Evolutionary conservation across 2,329 filamentous ascomycete genomes (phyloP).

Genomic region (Cadophora malorum): DNA sequence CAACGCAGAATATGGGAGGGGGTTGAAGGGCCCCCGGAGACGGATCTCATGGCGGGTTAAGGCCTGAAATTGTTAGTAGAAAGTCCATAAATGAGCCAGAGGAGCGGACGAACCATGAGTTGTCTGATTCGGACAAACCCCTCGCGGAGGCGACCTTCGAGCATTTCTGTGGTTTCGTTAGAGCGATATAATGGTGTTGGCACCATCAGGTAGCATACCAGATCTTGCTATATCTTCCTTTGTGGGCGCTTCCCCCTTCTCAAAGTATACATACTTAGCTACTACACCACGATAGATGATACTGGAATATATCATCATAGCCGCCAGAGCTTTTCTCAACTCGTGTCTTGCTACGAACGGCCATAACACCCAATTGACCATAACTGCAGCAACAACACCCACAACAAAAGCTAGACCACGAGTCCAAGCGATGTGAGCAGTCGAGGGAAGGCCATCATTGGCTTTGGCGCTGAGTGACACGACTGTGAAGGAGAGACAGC

Average conservation of each 20-base stretch:
- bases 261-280: conserved; percentile 64
- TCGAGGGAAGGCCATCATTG: conserved; percentile 44
- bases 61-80: conserved; percentile 44
- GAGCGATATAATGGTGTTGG: no score
- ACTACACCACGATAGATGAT: conserved; percentile 62
- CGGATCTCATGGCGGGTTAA: conserved; percentile 65
- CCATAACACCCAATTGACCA: conserved; percentile 66
- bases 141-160: conserved; percentile 65
- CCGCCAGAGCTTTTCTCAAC: conserved; percentile 59
- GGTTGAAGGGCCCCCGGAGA: conserved; percentile 62
- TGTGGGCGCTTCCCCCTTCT: conserved; percentile 58
- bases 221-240: conserved; percentile 58
- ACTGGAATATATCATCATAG: conserved; percentile 63
- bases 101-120: conserved; percentile 48
- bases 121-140: conserved; percentile 64
- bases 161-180: conserved; percentile 53
- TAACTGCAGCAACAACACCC: conserved; percentile 58
- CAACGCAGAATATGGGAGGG: conserved; percentile 61
- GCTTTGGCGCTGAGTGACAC: conserved; percentile 53
- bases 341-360: conserved; percentile 66
- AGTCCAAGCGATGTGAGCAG: conserved; percentile 52
- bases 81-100: background rate
- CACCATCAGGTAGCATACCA: no score
- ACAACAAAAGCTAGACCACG: conserved; percentile 58
- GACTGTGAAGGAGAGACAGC: conserved; percentile 62